These are phyloP conservation scores for Yarrowia sp. DNA, from an alignment of 805 yeast species.

Conservation along the genomic window DNA sequence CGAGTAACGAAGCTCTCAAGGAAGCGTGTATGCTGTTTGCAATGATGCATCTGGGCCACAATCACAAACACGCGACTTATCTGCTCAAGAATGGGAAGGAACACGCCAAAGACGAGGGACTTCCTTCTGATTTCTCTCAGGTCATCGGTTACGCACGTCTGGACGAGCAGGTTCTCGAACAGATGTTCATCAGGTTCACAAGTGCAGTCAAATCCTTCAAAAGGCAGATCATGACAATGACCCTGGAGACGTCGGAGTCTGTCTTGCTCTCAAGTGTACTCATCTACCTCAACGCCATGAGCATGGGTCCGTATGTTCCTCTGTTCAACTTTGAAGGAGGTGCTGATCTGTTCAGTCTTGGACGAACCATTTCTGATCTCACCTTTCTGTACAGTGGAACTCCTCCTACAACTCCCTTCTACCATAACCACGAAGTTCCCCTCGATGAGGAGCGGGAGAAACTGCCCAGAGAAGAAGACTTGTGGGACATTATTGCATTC, in stretches of 20 bases:
- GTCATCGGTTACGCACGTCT: constrained; percentile 1
- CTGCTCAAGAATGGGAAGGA: constrained; percentile 3
- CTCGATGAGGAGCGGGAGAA: background rate
- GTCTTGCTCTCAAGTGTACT: constrained; percentile 1
- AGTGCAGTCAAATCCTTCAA: background rate
- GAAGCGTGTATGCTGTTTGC: constrained; percentile 13
- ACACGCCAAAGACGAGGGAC: background rate
- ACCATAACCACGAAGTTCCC: background rate
- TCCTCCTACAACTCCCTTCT: background rate
- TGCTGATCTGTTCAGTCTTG: background rate
- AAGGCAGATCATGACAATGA: constrained; percentile 2
- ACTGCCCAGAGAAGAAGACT: constrained; percentile 15
- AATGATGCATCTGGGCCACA: constrained; percentile 14
- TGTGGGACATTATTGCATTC: constrained; percentile 17
- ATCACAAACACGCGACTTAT: background rate
- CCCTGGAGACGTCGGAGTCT: background rate
- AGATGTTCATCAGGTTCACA: constrained; percentile 7
- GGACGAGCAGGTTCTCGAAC: constrained; percentile 10
- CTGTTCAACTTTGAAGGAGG: constrained; percentile 23
- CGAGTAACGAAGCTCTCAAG: constrained; percentile 15
- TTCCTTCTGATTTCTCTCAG: background rate
- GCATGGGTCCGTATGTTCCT: constrained; percentile 8
- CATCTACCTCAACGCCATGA: constrained; percentile 26
- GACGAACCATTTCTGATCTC: constrained; percentile 12
- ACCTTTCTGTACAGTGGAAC: background rate